Base-by-base conservation (phyloP, 2,329 filamentous ascomycete species). In the Ambrosiella beaveri region DNA sequence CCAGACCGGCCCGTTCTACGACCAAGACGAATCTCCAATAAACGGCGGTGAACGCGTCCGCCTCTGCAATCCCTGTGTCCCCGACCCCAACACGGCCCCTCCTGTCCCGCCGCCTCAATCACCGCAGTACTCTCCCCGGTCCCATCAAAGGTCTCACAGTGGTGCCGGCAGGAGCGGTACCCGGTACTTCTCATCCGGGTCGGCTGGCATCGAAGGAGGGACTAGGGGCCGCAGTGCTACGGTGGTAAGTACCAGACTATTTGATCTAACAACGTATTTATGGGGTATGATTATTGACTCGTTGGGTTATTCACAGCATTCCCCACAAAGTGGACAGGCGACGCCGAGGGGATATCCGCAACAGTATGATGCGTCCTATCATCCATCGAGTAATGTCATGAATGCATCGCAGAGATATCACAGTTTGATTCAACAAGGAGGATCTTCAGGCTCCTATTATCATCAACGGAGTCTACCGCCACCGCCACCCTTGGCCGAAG, bases 41-140 rank as follows among this genome's bases (percentile, higher is more conserved):
- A 38, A 56, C 15, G 78, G 79, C 13, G 79, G 79, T 35, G 78
- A 80, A 63, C 71, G 76, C 49, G 79, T 81, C 54, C 71, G 79
- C 55, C 73, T 82, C 11, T 82, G 79, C 67, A 81, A 81, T 63
- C 79, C 79, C 0, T 82, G 79, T 62, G 79, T 82, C 7, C 79
- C 78, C 11, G 79, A 81, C 61, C 79, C 79, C 5, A 81, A 81
- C 64, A 80, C 73, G 7, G 73, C 76, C 17, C 79, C 78, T 36
- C 78, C 78, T 6, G 72, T 73, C 59, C 69, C 71, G 8, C n/a
- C 41, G 19, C 57, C 57, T 7, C 52, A 41, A 40, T 52, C 53
- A 2, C 64, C 69, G 13, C 65, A 66, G 19, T 61, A 67, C 19
- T 70, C 70, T 3, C 66, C 70, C 6, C 67, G 70, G 44, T 61